Conservation (phyloP, 306 rosid genomes). For the Vicia faba region DNA sequence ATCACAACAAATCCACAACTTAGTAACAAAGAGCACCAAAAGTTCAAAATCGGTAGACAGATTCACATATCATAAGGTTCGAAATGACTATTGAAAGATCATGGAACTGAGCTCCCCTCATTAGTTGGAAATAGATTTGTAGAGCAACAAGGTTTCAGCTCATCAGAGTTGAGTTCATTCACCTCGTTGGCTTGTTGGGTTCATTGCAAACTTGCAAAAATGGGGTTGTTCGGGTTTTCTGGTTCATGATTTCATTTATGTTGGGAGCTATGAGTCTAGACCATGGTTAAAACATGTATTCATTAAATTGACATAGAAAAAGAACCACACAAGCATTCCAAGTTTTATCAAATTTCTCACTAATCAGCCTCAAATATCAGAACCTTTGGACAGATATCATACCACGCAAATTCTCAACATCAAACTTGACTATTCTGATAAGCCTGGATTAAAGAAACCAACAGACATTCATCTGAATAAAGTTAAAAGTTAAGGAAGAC, state of each 20-base stretch:
- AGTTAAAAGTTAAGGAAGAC: conserved; percentile 11
- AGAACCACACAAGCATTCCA: conserved; percentile 14
- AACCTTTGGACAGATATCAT: conserved; percentile 7
- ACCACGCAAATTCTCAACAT: conserved; percentile 23
- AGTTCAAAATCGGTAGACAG: not conserved
- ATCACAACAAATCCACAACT: not conserved
- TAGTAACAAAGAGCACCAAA: not conserved
- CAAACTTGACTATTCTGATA: conserved; percentile 13
- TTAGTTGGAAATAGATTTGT: not conserved
- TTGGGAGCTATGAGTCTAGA: not conserved
- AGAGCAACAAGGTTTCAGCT: conserved; percentile 4
- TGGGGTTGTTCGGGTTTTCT: not conserved
- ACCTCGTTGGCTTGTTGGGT: not conserved
- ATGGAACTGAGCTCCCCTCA: not conserved
- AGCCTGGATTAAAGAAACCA: conserved; percentile 16
- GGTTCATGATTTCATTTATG: not conserved
- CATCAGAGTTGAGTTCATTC: not conserved
- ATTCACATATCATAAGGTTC: not conserved
- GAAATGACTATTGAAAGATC: not conserved
- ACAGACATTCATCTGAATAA: conserved; percentile 8
- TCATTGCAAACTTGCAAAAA: not conserved
- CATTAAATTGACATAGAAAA: not conserved
- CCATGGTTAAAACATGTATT: not conserved
- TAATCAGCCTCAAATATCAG: not conserved
- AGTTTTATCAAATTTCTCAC: conserved; percentile 13